Conservation (phyloP, 1,139 yeast species). For the Protomyces pachydermus region DNA sequence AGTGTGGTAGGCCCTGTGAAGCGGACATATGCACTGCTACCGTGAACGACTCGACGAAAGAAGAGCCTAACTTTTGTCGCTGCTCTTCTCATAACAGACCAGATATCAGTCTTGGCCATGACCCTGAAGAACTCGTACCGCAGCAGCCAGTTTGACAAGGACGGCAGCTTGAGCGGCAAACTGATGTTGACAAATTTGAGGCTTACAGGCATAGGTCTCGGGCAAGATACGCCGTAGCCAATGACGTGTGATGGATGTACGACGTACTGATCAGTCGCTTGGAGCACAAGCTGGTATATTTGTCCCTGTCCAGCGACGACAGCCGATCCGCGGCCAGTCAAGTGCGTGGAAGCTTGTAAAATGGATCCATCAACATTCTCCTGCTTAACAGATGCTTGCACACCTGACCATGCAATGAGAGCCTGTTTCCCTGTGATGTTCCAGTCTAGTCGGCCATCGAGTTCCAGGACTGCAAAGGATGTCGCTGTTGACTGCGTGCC, state of each 20-base stretch:
- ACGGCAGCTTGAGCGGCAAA: conserved; percentile 14
- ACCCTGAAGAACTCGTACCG: conserved; percentile 21
- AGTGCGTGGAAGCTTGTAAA: conserved; percentile 33
- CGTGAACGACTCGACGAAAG: conserved; percentile 31
- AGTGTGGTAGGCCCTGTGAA: conserved; percentile 34
- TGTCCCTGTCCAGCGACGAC: conserved; percentile 42
- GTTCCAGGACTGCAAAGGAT: conserved; percentile 38
- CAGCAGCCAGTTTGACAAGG: conserved; percentile 1
- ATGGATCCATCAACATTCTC: conserved; percentile 35
- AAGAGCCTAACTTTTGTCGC: not conserved
- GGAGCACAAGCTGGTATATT: conserved; percentile 38
- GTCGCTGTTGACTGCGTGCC: conserved; percentile 32
- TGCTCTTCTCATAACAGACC: conserved; percentile 2
- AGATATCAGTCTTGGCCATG: conserved; percentile 27
- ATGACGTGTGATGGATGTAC: conserved; percentile 38
- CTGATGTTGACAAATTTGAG: not conserved
- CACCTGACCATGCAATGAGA: conserved; percentile 39
- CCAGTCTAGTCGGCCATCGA: conserved; percentile 44
- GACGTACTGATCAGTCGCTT: conserved; percentile 38
- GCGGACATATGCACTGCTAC: conserved; percentile 31
- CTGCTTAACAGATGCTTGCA: conserved; percentile 32
- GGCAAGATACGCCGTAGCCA: conserved; percentile 38
- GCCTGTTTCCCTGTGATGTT: conserved; percentile 38
- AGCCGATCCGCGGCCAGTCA: conserved; percentile 42
- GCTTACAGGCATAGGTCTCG: conserved; percentile 1